These are phyloP conservation scores for Raphanus raphanistrum DNA, from an alignment of 345 rosid species.

Conservation along the genomic window DNA sequence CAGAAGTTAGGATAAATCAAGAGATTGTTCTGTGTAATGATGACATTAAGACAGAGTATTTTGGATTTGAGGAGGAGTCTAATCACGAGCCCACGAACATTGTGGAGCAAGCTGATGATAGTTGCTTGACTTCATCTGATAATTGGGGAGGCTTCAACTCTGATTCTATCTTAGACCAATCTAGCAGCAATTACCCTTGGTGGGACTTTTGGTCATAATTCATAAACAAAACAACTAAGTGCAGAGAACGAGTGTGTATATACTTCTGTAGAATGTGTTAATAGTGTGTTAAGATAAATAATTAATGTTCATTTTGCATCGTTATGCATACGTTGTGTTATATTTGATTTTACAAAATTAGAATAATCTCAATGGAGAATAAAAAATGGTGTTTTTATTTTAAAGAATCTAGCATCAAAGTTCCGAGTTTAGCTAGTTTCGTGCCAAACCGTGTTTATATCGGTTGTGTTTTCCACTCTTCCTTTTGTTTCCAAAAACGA, in stretches of 20 bases:
- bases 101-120: constrained; percentile 44
- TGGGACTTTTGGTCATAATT: constrained; percentile 53
- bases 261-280: not conserved
- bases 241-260: constrained; percentile 1
- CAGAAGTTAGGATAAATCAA: constrained; percentile 34
- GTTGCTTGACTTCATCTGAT: constrained; percentile 45
- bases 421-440: not conserved
- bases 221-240: not conserved
- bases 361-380: not conserved
- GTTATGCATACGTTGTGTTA: not conserved
- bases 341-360: not conserved
- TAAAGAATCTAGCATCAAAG: not conserved
- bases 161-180: constrained; percentile 46
- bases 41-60: constrained; percentile 29
- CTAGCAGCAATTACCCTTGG: constrained; percentile 48
- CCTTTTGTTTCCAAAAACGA: not conserved
- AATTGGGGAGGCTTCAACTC: constrained; percentile 47
- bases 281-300: not conserved
- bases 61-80: constrained; percentile 37
- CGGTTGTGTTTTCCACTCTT: not conserved
- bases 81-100: constrained; percentile 33
- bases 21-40: constrained; percentile 21
- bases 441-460: not conserved
- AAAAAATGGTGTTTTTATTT: not conserved
- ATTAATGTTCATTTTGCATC: not conserved